These are phyloP conservation scores for Incumbomyces lentus DNA, from an alignment of 2,329 filamentous ascomycete species.

Conservation along the genomic window DNA sequence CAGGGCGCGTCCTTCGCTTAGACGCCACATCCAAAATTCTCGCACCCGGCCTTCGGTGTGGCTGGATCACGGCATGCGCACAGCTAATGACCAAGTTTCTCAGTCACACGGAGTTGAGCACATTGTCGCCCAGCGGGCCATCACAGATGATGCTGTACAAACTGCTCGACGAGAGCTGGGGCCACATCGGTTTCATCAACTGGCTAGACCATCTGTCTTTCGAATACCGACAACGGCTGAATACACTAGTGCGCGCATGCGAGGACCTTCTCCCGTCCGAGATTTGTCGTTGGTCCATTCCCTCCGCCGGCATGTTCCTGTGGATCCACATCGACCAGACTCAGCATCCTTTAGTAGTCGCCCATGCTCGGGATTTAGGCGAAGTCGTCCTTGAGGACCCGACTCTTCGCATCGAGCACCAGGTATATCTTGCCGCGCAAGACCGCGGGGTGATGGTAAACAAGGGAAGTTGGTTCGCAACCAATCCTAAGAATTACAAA, in stretches of 20 bases:
- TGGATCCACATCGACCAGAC: conserved; percentile 36
- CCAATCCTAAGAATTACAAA: conserved; percentile 49
- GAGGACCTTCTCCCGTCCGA: conserved; percentile 66
- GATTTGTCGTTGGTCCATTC: conserved; percentile 68
- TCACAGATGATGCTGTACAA: conserved; percentile 51
- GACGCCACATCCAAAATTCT: conserved; percentile 92
- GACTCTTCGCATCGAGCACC: conserved; percentile 56
- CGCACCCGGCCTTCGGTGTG: conserved; percentile 66
- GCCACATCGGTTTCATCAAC: conserved; percentile 76
- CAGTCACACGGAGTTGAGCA: conserved; percentile 71
- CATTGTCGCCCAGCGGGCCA: conserved; percentile 72
- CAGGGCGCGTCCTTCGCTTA: conserved; percentile 79
- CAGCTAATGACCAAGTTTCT: conserved; percentile 75
- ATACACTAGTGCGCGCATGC: conserved; percentile 68
- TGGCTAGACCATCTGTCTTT: conserved; percentile 42
- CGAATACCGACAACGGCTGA: conserved; percentile 69
- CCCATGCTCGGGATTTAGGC: not conserved
- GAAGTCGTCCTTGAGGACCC: too few relatives aligned
- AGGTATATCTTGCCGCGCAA: conserved; percentile 70
- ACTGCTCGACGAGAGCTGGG: conserved; percentile 87
- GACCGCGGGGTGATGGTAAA: conserved; percentile 69
- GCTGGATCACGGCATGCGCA: conserved; percentile 81
- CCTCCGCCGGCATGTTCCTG: conserved; percentile 84
- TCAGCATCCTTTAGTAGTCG: conserved; percentile 30
- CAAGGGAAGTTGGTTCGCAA: conserved; percentile 82